Evolutionary conservation across 768 basidiomycete genomes (phyloP), one percentile per base, ranked within the genome.

Genomic region (Phanerochaete carnosa): DNA sequence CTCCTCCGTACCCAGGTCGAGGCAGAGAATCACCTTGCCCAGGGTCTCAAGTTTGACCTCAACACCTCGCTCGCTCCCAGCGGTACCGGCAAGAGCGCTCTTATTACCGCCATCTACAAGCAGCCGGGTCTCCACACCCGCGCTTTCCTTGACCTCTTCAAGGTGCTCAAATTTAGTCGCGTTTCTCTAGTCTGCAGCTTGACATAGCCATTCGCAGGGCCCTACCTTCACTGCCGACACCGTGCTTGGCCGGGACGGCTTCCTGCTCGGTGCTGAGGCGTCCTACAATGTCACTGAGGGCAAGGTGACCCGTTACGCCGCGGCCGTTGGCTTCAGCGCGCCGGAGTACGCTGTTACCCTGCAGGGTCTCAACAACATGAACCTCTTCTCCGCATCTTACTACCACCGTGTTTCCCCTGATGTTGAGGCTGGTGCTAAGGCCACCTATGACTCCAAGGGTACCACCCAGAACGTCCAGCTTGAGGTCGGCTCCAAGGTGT

Each of bases 221-320:
- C 96, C 96, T 50, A 96, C 94, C 55, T 91, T 98, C 83, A 98
- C 95, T 66, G 89, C 95, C 54, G 97, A 99, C 77, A 84, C 93
- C 62, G 97, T 96, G 68, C 71, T 96, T 65, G 95, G 95, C 66
- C 95, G 95, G 70, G 94, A 98, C 70, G 97, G 97, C 61, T 94
- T 98, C 90, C 90, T 98, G 62, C 78, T 96, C 61, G 97, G 97
- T 80, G 93, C 85, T 64, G 97, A 99, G 83, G 89, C 94, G 39
- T 86, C 94, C 55, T 98, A 98, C 84, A 96, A 98, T 74, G 92
- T 98, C 73, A 93, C 89, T 53, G 91, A 93, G 68, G 96, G 95
- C 71, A 88, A 86, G 70, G 83, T 98, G 74, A 90, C 89, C 73
- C 89, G 90, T 70, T 99, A 97, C 78, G 89, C 94, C 58, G 84